Base-by-base conservation (phyloP, 2,329 filamentous ascomycete genomes). In the Botrytis pseudocinerea region DNA sequence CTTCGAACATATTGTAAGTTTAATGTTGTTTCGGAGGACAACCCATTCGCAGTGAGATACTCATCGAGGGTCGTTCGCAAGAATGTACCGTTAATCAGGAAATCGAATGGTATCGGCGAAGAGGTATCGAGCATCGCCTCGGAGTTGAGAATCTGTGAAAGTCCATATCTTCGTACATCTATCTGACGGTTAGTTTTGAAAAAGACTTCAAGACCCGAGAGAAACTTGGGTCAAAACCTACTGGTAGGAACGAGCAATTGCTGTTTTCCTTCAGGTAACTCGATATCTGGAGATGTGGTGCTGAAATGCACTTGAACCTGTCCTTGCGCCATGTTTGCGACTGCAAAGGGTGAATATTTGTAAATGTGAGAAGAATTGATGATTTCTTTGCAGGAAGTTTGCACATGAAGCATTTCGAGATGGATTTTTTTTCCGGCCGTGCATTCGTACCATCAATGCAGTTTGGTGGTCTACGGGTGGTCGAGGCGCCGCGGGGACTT, bases 1-100 rank as follows among this genome's bases (percentile, higher is more conserved):
- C 94, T 96, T 79, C 94, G 92, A 51, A 98, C 94, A 83, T 98
- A 99, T 85, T 98, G 95, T 73, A 99, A 88, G 51, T 91, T 92
- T 70, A 99, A 85, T 6, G 92, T 95, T 7, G 91, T 92, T 85
- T 99, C 96, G 60, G 94, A 89, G 32, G 94, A 97, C 75, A 98
- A 91, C 68, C 95, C 95, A 80, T 96, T 93, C 75, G 90, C 86
- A 25, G 91, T 91, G 74, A 99, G 89, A 83, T 97, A 97, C 80
- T 98, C 93, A 81, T 97, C 93, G 77, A 99, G 89, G 28, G 93
- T 94, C 40, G 94, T 93, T 75, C 93, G 92, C 69, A 99, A 88
- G 83, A 97, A 98, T 80, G 92, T 91, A 82, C 96, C 96, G 82
- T 98, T 96, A 83, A 97, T 91, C 78, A 99, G 88, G 85, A 99